Percentiles rank a stretch among this genome's conserved stretches.
These are phyloP conservation scores for Gnomoniopsis smithogilvyi DNA, from an alignment of 2,329 filamentous ascomycete genomes.

Conservation along the genomic window DNA sequence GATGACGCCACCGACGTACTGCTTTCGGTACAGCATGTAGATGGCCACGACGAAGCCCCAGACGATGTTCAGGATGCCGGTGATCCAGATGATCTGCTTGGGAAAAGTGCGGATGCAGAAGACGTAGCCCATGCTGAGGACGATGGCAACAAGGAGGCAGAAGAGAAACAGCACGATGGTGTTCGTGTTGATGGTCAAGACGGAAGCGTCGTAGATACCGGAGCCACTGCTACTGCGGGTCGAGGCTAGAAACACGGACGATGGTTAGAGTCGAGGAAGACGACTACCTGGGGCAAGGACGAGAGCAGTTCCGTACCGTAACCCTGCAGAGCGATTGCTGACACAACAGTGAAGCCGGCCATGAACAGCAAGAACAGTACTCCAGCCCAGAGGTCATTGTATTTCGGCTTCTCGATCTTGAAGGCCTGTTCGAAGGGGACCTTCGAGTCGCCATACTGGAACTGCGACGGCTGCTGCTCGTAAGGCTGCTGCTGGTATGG, in stretches of 20 bases:
- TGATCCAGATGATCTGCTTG: slow-evolving; percentile 90
- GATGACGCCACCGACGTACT: slow-evolving; percentile 83
- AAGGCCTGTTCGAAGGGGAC: slow-evolving; percentile 75
- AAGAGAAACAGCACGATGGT: slow-evolving; percentile 84
- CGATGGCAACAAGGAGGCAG: slow-evolving; percentile 68
- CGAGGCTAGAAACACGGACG: slow-evolving; percentile 25
- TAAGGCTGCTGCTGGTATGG: neutral
- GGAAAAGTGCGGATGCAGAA: slow-evolving; percentile 73
- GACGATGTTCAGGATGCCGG: slow-evolving; percentile 81
- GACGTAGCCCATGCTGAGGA: slow-evolving; percentile 76
- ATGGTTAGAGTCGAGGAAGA: neutral
- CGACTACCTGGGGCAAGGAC: neutral
- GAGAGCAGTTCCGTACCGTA: slow-evolving; percentile 50
- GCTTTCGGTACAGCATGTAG: slow-evolving; percentile 74
- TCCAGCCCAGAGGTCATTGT: slow-evolving; percentile 86
- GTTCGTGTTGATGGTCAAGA: slow-evolving; percentile 71
- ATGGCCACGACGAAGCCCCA: slow-evolving; percentile 83
- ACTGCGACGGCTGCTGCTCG: slow-evolving; percentile 7
- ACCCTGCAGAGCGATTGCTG: slow-evolving; percentile 70
- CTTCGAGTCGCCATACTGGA: slow-evolving; percentile 36
- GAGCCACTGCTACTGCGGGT: slow-evolving; percentile 62
- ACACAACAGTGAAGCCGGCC: slow-evolving; percentile 70
- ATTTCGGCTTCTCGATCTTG: slow-evolving; percentile 79
- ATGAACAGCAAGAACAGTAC: slow-evolving; percentile 47
- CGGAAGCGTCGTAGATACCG: slow-evolving; percentile 67